phyloP scores from a whole-genome alignment of 2,329 filamentous ascomycete genomes.

The Magnaporthiopsis incrustans region DNA sequence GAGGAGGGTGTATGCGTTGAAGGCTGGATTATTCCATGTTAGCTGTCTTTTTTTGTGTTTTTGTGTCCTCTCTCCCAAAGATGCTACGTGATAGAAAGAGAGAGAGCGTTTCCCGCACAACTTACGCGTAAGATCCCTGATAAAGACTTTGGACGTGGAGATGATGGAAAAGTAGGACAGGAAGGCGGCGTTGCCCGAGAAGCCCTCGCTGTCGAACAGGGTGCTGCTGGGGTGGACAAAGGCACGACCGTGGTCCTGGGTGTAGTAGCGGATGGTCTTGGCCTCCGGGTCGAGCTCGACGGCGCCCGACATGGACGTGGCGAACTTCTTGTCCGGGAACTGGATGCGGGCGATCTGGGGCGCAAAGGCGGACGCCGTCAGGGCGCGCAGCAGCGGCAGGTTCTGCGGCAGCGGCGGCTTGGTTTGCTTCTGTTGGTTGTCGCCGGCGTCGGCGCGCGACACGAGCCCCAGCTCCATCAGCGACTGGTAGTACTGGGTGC shows the following conservation, averaged over 20 bases:
- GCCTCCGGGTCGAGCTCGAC: constrained; percentile 92
- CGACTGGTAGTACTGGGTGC: constrained; percentile 76
- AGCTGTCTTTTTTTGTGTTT: neutral
- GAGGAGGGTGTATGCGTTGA: constrained; percentile 82
- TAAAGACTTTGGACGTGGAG: constrained; percentile 83
- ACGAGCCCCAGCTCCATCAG: constrained; percentile 82
- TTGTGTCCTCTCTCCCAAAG: neutral
- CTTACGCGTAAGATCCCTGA: constrained; percentile 82
- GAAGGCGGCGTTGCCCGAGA: constrained; percentile 67
- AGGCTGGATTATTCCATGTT: constrained; percentile 43
- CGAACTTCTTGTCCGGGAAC: constrained; percentile 94
- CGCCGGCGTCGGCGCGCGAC: neutral
- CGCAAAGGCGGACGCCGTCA: constrained; percentile 66
- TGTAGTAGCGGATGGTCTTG: constrained; percentile 85
- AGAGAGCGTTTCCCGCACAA: constrained; percentile 15
- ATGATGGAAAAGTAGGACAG: constrained; percentile 90
- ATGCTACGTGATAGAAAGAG: no score
- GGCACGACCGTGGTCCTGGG: constrained; percentile 74
- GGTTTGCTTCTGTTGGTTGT: constrained; percentile 27
- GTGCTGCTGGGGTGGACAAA: constrained; percentile 90
- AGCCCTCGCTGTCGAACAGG: constrained; percentile 74
- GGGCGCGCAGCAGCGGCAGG: constrained; percentile 52
- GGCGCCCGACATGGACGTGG: constrained; percentile 75
- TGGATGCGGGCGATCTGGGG: constrained; percentile 89
- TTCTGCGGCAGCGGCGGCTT: neutral